Conservation (phyloP, 2,329 filamentous ascomycete genomes). For the Exophiala viscosa region DNA sequence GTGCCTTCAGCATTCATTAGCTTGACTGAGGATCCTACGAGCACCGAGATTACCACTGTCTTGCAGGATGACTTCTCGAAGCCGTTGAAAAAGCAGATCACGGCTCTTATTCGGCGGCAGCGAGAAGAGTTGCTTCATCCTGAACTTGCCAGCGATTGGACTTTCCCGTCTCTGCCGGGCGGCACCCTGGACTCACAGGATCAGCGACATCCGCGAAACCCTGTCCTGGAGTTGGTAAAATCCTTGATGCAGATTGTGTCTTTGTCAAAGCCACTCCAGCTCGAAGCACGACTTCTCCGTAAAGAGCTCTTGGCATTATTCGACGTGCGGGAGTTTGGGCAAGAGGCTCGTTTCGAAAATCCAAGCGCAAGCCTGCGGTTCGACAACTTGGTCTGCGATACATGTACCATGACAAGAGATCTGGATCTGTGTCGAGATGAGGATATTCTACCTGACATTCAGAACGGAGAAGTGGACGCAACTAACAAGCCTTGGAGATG, state of each 20-base stretch:
- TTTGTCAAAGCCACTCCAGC: conserved; percentile 61
- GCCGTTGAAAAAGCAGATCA: conserved; percentile 84
- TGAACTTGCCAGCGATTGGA: conserved; percentile 80
- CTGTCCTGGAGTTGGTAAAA: conserved; percentile 87
- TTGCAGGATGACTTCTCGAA: conserved; percentile 82
- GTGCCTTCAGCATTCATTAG: conserved; percentile 50
- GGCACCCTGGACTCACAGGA: conserved; percentile 34
- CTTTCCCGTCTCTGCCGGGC: conserved; percentile 66
- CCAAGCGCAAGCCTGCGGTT: conserved; percentile 73
- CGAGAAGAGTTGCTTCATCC: conserved; percentile 85
- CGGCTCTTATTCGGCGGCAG: conserved; percentile 75
- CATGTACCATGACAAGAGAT: conserved; percentile 84
- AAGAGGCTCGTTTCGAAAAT: conserved; percentile 82
- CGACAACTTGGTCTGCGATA: conserved; percentile 75
- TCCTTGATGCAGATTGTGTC: conserved; percentile 86
- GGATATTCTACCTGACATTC: conserved; percentile 62
- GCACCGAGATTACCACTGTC: conserved; percentile 59
- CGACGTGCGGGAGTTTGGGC: conserved; percentile 89
- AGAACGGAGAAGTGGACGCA: conserved; percentile 28
- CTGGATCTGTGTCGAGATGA: conserved; percentile 90
- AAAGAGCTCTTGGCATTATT: conserved; percentile 87
- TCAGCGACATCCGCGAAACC: conserved; percentile 54
- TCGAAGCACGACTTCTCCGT: conserved; percentile 81
- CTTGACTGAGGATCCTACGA: conserved; percentile 56
- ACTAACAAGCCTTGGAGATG: conserved; percentile 65